Conservation (phyloP, 2,329 filamentous ascomycete genomes). For the Sphaerulina vaccinii region DNA sequence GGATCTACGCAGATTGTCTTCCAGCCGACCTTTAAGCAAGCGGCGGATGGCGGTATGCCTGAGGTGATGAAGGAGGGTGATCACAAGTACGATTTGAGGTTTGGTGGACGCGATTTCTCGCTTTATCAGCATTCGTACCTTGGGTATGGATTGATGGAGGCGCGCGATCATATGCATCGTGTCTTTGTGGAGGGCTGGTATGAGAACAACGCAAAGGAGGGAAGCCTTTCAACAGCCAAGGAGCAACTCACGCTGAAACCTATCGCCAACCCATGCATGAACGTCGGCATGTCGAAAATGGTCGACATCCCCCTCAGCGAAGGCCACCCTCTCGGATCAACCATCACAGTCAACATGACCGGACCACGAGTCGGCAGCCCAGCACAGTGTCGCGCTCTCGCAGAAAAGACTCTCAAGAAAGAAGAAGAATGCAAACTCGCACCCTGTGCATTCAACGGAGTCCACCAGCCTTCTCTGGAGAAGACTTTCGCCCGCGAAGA, state of each 20-base stretch:
- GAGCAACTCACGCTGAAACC: conserved; percentile 66
- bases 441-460: conserved; percentile 97
- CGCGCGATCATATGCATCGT: conserved; percentile 80
- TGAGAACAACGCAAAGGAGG: conserved; percentile 53
- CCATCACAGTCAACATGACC: conserved; percentile 77
- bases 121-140: conserved; percentile 98
- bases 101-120: conserved; percentile 85
- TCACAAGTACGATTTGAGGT: conserved; percentile 90
- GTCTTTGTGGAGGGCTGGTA: conserved; percentile 70
- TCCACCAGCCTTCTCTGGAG: conserved; percentile 86
- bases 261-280: conserved; percentile 81
- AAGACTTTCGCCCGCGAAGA: conserved; percentile 93
- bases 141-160: conserved; percentile 94
- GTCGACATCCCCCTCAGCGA: conserved; percentile 70
- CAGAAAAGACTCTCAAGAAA: conserved; percentile 89
- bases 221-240: conserved; percentile 34
- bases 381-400: conserved; percentile 83
- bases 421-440: conserved; percentile 75
- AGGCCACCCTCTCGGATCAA: conserved; percentile 63
- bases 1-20: conserved; percentile 98
- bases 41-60: conserved; percentile 73
- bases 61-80: conserved; percentile 83
- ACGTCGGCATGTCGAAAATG: conserved; percentile 71
- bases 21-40: conserved; percentile 83
- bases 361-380: conserved; percentile 74